Evolutionary conservation across 768 basidiomycete genomes (phyloP).

Genomic region (Termitomyces sp.): DNA sequence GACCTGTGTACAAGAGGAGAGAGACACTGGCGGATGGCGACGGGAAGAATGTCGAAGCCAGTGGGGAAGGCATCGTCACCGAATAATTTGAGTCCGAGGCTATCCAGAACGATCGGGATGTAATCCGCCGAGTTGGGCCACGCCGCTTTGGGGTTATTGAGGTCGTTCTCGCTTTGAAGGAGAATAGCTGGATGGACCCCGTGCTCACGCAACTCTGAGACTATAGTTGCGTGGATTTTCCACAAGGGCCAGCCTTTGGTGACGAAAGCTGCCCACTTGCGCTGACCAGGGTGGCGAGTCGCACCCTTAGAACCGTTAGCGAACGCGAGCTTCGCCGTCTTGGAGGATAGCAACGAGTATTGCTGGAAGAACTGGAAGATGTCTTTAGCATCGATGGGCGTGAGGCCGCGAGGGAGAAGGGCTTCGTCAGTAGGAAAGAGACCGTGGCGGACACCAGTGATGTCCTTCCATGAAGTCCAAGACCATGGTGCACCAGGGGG

Average conservation of each 20-base stretch:
- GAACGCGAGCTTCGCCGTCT: background rate
- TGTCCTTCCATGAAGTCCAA: slow-evolving; percentile 16
- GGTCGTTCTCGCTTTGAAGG: background rate
- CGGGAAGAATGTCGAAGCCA: background rate
- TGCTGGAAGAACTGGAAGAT: slow-evolving; percentile 12
- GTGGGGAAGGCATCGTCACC: slow-evolving; percentile 5
- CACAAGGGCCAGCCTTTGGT: slow-evolving; percentile 6
- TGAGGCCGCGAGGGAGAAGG: slow-evolving; percentile 15
- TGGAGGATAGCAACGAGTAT: background rate
- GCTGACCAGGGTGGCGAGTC: slow-evolving; percentile 11
- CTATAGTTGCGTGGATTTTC: slow-evolving; percentile 13
- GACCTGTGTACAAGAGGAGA: background rate
- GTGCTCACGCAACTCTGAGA: slow-evolving; percentile 3
- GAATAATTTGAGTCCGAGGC: slow-evolving; percentile 5
- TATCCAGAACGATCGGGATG: slow-evolving; percentile 7
- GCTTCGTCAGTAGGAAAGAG: slow-evolving; percentile 19
- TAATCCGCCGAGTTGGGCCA: slow-evolving; percentile 11
- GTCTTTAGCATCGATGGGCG: slow-evolving; percentile 2
- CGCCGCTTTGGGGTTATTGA: background rate
- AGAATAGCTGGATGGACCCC: slow-evolving; percentile 13
- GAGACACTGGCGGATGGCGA: background rate
- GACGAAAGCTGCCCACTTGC: slow-evolving; percentile 12
- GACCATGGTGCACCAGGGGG: slow-evolving; percentile 13
- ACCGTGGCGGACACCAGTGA: slow-evolving; percentile 18
- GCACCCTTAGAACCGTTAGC: background rate